Conservation (phyloP, 805 yeast species). For the Metahyphopichia silvanorum region DNA sequence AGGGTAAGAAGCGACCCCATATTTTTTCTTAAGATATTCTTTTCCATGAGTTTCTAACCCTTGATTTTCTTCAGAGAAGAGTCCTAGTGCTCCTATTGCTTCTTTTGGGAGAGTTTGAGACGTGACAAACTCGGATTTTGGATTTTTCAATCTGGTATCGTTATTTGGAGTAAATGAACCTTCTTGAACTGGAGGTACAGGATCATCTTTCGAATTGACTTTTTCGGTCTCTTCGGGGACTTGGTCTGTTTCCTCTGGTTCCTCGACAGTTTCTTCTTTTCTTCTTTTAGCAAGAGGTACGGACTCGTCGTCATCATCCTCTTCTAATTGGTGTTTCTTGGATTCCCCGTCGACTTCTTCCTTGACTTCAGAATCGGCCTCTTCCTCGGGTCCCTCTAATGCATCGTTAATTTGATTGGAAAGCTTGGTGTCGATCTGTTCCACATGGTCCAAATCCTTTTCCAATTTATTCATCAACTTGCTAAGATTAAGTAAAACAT, state of each 20-base stretch:
- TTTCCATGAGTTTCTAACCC: conserved; percentile 66
- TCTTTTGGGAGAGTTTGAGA: conserved; percentile 66
- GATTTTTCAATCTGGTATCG: conserved; percentile 63
- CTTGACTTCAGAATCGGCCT: not conserved
- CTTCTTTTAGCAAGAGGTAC: conserved; percentile 7
- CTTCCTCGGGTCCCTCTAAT: conserved; percentile 3
- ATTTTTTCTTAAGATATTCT: conserved; percentile 70
- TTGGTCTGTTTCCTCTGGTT: conserved; percentile 4
- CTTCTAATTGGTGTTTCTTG: conserved; percentile 5
- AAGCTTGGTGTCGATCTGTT: conserved; percentile 25
- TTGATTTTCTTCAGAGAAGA: conserved; percentile 54
- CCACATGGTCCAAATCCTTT: conserved; percentile 32
- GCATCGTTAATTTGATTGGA: conserved; percentile 15
- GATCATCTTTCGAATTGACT: conserved; percentile 26
- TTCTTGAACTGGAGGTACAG: conserved; percentile 45
- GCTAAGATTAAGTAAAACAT: conserved; percentile 43
- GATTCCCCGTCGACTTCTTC: conserved; percentile 1
- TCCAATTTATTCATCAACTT: conserved; percentile 39
- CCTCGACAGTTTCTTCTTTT: conserved; percentile 4
- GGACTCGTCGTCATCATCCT: conserved; percentile 7
- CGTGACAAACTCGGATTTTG: conserved; percentile 71
- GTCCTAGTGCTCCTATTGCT: conserved; percentile 57
- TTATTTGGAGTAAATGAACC: conserved; percentile 48
- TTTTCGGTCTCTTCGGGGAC: conserved; percentile 3
- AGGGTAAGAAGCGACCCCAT: conserved; percentile 91